Conservation (phyloP, 2,329 filamentous ascomycete species). For the Verticillium isaacii region DNA sequence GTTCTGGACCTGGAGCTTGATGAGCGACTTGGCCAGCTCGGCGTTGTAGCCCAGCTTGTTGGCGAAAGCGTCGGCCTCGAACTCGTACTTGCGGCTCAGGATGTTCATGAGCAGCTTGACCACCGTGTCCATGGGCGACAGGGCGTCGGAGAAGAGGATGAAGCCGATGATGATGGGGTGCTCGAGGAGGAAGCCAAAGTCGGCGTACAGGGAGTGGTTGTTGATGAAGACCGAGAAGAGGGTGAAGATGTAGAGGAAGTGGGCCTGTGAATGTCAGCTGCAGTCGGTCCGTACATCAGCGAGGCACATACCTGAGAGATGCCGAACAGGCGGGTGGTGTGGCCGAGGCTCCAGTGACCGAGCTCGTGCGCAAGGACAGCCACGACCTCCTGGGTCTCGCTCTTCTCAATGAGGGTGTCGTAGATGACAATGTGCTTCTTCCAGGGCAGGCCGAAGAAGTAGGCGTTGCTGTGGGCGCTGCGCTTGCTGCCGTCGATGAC, state of each 20-base stretch:
- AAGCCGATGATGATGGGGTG: constrained; percentile 95
- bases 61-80: constrained; percentile 91
- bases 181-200: constrained; percentile 81
- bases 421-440: constrained; percentile 99
- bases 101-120: constrained; percentile 96
- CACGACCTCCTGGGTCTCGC: constrained; percentile 84
- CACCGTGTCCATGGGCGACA: constrained; percentile 89
- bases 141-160: constrained; percentile 94
- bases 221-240: constrained; percentile 97
- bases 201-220: constrained; percentile 83
- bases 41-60: constrained; percentile 75
- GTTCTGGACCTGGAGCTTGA: constrained; percentile 98
- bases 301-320: constrained; percentile 65
- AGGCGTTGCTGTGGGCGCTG: constrained; percentile 82
- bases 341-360: constrained; percentile 93
- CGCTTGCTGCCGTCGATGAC: constrained; percentile 92
- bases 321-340: constrained; percentile 85
- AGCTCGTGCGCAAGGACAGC: constrained; percentile 94
- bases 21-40: constrained; percentile 80
- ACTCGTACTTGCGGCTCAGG: constrained; percentile 90
- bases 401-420: constrained; percentile 96
- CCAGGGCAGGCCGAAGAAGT: constrained; percentile 97
- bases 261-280: constrained; percentile 50
- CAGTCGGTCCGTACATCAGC: neutral
- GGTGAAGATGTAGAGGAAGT: constrained; percentile 94